phyloP scores from a whole-genome alignment of 2,329 filamentous ascomycete genomes.

The Ceratocystis cubensis region DNA sequence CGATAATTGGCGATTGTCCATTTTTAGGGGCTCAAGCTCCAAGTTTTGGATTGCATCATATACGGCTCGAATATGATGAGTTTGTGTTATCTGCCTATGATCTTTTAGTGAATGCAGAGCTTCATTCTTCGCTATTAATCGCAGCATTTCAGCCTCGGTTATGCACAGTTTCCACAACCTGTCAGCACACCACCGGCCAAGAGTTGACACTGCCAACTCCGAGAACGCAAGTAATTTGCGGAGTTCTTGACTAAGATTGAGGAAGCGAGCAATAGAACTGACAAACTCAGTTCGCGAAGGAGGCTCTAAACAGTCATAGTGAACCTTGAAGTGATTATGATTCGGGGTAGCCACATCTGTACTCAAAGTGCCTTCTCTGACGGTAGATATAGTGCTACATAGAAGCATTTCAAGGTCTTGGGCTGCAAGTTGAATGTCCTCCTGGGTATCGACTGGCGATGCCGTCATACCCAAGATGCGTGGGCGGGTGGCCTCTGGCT shows the following conservation, averaged over 20 bases:
- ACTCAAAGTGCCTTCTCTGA: conserved; percentile 31
- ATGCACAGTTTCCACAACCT: conserved; percentile 63
- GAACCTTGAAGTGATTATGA: conserved; percentile 39
- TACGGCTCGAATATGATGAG: not conserved
- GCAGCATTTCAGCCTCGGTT: conserved; percentile 47
- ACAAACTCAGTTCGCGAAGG: conserved; percentile 55
- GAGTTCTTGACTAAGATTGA: conserved; percentile 37
- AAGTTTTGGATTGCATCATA: not conserved
- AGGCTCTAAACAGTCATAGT: conserved; percentile 34
- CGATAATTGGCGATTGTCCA: conserved; percentile 40
- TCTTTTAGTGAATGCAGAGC: not conserved
- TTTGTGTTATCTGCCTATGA: not conserved
- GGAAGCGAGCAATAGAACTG: conserved; percentile 37
- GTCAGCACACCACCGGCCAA: conserved; percentile 80
- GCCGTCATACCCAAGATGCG: conserved; percentile 94
- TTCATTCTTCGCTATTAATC: conserved; percentile 43
- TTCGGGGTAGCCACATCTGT: conserved; percentile 24
- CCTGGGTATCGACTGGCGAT: conserved; percentile 77
- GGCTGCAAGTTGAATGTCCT: conserved; percentile 58
- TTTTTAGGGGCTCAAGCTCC: not conserved
- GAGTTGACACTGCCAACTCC: conserved; percentile 45
- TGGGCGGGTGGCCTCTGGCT: conserved; percentile 41
- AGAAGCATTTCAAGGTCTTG: conserved; percentile 63
- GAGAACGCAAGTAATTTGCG: conserved; percentile 47
- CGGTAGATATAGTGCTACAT: conserved; percentile 72